Base-by-base conservation (phyloP, 164 flowering plant species). In the Dillenia turbinata region DNA sequence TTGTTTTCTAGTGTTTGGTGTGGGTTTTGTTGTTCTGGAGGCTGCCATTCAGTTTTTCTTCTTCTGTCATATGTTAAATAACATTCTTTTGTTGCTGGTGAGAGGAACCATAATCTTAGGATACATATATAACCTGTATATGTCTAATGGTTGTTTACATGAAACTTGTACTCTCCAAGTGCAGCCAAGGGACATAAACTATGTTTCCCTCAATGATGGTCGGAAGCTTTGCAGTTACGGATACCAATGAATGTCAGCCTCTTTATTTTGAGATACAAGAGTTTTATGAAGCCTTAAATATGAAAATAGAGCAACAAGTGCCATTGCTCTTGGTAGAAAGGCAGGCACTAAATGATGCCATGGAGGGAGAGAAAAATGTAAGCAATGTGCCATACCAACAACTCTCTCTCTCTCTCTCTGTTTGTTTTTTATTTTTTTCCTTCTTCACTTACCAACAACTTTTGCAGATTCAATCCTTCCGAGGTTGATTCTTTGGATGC, bases 301-400 rank as follows among this genome's bases (percentile, higher is more conserved):
- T 91, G 97, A 85, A 81, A 72, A 69, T 91, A 59, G 85, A 80
- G 69, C 97, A 91, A 73, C 74, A 85, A 67, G 81, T 91, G 66
- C 97, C 97, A 13, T 71, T 91, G 45, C 87, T 86, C 46, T 69
- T 91, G 83, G 97, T 91, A 54, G 93, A 87, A 72, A 87, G 92
- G 58, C 86, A 85, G 65, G 96, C 96, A 56, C 75, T 91, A 13
- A 88, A 91, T 77, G 96, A 86, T 65, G 97, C 96, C 65, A 75
- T 85, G 75, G 96, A 84, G 53, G 96, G 91, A 69, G 96, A 88
- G 78, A 86, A 73, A 63, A 67, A 71, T 63, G 97, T 91, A 86
- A 78, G 79, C 19, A 54, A 22, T 2, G 40, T 3, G 7, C 33
- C 44, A 12, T 19, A 19, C 1, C 22, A 1, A 19, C 22, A 19